phyloP scores from a whole-genome alignment of 2,329 filamentous ascomycete genomes.

The Davidsoniella virescens region DNA sequence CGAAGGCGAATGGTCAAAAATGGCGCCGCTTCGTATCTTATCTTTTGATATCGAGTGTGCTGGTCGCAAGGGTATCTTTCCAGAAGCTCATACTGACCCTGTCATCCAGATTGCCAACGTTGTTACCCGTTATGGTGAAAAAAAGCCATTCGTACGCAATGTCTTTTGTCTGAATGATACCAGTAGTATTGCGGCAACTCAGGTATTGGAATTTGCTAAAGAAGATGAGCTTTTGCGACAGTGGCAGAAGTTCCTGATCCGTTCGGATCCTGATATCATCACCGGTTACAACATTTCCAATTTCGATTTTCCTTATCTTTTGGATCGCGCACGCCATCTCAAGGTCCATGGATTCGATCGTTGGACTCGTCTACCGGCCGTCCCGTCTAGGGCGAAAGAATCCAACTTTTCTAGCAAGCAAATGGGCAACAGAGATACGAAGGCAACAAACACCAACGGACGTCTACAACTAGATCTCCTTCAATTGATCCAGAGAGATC shows the following conservation, averaged over 20 bases:
- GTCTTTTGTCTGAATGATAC: conserved; percentile 92
- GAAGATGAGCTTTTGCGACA: conserved; percentile 83
- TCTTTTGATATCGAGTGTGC: conserved; percentile 99
- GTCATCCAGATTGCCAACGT: conserved; percentile 98
- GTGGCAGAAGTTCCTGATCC: conserved; percentile 80
- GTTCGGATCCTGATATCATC: conserved; percentile 90
- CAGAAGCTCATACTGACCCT: conserved; percentile 77
- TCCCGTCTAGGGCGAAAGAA: conserved; percentile 55
- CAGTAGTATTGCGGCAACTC: conserved; percentile 84
- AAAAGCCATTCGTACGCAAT: conserved; percentile 88
- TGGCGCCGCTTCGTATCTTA: conserved; percentile 80
- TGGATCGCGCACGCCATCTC: conserved; percentile 73
- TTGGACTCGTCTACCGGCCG: conserved; percentile 63
- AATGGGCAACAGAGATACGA: conserved; percentile 91
- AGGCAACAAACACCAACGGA: conserved; percentile 86
- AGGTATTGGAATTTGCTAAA: conserved; percentile 66
- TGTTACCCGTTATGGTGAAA: conserved; percentile 85
- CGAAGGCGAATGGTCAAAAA: conserved; percentile 92
- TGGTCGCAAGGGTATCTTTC: conserved; percentile 92
- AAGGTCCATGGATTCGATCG: conserved; percentile 69
- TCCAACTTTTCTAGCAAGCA: conserved; percentile 94
- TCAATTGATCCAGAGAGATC: conserved; percentile 87
- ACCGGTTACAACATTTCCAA: conserved; percentile 98
- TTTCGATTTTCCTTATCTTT: conserved; percentile 93
- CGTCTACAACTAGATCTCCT: conserved; percentile 82